Percentiles rank a stretch among this genome's conserved stretches.
phyloP scores from a whole-genome alignment of 345 rosid species.

The Pistacia integerrima region DNA sequence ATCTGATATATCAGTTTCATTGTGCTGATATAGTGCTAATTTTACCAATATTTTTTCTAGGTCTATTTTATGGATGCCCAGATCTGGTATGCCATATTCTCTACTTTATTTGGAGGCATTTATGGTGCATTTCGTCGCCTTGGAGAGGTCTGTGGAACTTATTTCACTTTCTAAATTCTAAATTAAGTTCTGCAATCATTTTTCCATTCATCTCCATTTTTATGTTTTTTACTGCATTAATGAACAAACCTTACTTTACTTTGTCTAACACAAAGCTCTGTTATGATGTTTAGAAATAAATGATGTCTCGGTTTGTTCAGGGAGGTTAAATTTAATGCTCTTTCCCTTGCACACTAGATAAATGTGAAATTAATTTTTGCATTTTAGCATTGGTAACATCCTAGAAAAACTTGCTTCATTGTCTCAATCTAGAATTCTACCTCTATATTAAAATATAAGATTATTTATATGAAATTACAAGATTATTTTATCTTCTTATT shows the following conservation, averaged over 20 bases:
- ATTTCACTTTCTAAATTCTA: not conserved
- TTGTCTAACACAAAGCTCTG: not conserved
- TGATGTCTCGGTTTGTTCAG: not conserved
- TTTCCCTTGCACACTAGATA: not conserved
- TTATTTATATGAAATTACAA: not conserved
- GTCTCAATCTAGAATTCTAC: too few species aligned
- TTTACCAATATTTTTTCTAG: conserved; percentile 31
- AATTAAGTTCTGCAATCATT: not conserved
- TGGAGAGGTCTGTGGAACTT: conserved; percentile 75
- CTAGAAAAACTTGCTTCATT: not conserved
- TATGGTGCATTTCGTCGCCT: conserved; percentile 99
- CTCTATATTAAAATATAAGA: too few species aligned
- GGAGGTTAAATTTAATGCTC: not conserved
- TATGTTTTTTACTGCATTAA: not conserved
- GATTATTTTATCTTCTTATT: not conserved
- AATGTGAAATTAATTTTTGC: not conserved
- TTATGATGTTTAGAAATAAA: not conserved
- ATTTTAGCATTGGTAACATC: not conserved
- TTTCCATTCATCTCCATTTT: not conserved
- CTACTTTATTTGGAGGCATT: conserved; percentile 95
- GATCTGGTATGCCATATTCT: conserved; percentile 99
- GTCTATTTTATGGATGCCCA: conserved; percentile 99
- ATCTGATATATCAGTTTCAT: not conserved
- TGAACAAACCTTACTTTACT: not conserved
- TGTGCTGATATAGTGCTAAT: conserved; percentile 14